Evolutionary conservation across 2,329 filamentous ascomycete genomes (phyloP).

Genomic region (Chaetomium sp.): DNA sequence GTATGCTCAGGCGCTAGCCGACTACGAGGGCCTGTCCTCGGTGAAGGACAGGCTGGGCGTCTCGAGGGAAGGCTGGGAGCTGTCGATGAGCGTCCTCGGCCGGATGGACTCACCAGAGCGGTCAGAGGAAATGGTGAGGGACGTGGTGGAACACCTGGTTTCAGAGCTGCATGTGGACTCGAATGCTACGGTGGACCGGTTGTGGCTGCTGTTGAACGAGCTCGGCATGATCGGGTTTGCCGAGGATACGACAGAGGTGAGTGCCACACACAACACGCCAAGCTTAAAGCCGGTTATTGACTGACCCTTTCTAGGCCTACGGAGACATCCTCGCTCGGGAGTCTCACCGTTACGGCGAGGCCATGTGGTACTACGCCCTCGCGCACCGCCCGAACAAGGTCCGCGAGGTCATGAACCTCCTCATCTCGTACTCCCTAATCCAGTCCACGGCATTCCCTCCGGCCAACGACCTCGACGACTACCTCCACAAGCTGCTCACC

Average conservation of each 20-base stretch:
- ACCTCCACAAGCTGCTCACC: conserved; percentile 69
- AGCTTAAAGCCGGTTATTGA: background rate
- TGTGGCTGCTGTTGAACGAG: conserved; percentile 75
- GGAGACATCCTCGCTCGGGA: conserved; percentile 74
- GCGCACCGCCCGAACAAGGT: conserved; percentile 78
- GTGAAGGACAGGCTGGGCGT: conserved; percentile 38
- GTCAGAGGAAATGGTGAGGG: conserved; percentile 72
- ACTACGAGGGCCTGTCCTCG: conserved; percentile 52
- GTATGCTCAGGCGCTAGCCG: conserved; percentile 71
- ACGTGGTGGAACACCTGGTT: conserved; percentile 70
- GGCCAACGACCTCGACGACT: conserved; percentile 69
- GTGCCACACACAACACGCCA: conserved; percentile 36
- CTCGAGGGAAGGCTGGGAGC: conserved; percentile 78
- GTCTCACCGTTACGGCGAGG: conserved; percentile 79
- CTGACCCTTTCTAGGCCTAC: conserved; percentile 67
- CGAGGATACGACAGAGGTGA: conserved; percentile 78
- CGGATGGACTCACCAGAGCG: conserved; percentile 73
- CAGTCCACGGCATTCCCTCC: conserved; percentile 82
- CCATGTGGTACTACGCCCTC: conserved; percentile 87
- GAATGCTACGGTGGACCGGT: conserved; percentile 73
- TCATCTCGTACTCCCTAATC: conserved; percentile 84
- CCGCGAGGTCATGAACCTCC: conserved; percentile 79
- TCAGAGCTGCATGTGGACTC: conserved; percentile 64
- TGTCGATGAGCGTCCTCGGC: conserved; percentile 80
- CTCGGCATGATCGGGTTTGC: conserved; percentile 79